Conservation (phyloP, 2,329 filamentous ascomycete species). For the Dothideomycetes sp. region DNA sequence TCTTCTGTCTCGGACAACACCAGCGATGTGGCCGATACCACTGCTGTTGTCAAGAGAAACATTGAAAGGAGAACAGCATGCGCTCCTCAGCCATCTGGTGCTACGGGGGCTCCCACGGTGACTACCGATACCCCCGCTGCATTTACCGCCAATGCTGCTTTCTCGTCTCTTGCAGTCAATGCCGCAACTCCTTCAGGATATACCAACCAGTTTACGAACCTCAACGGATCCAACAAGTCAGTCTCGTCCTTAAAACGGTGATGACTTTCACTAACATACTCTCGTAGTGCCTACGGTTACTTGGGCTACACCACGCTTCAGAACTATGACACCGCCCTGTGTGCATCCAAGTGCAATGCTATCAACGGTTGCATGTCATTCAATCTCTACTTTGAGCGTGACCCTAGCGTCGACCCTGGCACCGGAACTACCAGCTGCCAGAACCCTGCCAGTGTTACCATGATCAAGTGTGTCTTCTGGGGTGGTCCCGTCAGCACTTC, state of each 20-base stretch:
- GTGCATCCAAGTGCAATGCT: constrained; percentile 10
- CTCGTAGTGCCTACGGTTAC: constrained; percentile 11
- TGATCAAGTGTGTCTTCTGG: constrained; percentile 13
- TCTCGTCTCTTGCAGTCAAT: constrained; percentile 10
- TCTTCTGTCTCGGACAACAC: constrained; percentile 5
- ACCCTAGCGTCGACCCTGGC: constrained; percentile 10
- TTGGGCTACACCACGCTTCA: constrained; percentile 8
- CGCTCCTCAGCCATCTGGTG: constrained; percentile 10
- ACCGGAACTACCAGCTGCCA: constrained; percentile 9
- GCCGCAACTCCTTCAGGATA: constrained; percentile 12
- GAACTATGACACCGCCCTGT: constrained; percentile 5
- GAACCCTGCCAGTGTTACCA: constrained; percentile 9
- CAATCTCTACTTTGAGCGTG: constrained; percentile 13
- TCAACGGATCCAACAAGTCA: constrained; percentile 7
- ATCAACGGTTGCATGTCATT: constrained; percentile 9
- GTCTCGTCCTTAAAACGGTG: no score
- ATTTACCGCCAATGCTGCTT: constrained; percentile 11
- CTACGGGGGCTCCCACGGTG: constrained; percentile 6
- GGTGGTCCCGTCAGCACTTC: constrained; percentile 10
- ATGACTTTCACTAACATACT: no score
- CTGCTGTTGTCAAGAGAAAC: constrained; percentile 1
- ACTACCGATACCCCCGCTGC: constrained; percentile 11
- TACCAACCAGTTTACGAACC: constrained; percentile 11
- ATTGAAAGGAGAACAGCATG: constrained; percentile 9
- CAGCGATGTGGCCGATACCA: no score